Percentiles rank a stretch among this genome's conserved stretches.
Evolutionary conservation across 495 filamentous ascomycete genomes (phyloP).

Genomic region (Hypoxylon lenormandii): DNA sequence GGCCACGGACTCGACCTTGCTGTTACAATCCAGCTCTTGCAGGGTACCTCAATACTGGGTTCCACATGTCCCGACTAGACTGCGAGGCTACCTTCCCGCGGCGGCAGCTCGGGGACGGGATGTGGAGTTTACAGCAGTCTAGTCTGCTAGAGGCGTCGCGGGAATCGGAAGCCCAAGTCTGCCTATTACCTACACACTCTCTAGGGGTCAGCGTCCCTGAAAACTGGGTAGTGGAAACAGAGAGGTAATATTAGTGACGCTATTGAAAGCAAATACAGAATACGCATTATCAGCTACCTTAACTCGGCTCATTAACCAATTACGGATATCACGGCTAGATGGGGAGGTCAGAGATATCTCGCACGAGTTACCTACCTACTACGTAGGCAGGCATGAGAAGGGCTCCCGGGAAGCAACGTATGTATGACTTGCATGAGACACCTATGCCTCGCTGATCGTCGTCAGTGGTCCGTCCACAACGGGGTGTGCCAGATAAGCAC

Average conservation of each 20-base stretch:
- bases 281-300: no score
- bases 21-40: constrained; percentile 30
- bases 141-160: constrained; percentile 10
- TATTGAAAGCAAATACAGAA: background rate
- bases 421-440: constrained; percentile 44
- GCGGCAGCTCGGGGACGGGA: constrained; percentile 28
- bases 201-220: constrained; percentile 13
- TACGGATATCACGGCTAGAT: constrained; percentile 5
- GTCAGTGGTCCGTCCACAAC: constrained; percentile 25
- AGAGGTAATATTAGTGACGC: constrained; percentile 12
- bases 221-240: background rate
- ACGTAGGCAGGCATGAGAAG: constrained; percentile 8
- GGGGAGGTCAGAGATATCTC: constrained; percentile 6
- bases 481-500: constrained; percentile 31
- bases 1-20: constrained; percentile 43
- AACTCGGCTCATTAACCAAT: background rate
- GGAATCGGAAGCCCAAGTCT: constrained; percentile 17
- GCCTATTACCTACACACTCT: constrained; percentile 17
- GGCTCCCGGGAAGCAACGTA: constrained; percentile 22
- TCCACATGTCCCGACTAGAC: constrained; percentile 34
- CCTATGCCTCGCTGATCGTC: constrained; percentile 24
- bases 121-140: constrained; percentile 28
- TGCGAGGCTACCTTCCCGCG: constrained; percentile 30
- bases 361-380: background rate
- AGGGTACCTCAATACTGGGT: constrained; percentile 40